Conservation (phyloP, 495 filamentous ascomycete genomes). For the Aspergillus carlsbadensis region DNA sequence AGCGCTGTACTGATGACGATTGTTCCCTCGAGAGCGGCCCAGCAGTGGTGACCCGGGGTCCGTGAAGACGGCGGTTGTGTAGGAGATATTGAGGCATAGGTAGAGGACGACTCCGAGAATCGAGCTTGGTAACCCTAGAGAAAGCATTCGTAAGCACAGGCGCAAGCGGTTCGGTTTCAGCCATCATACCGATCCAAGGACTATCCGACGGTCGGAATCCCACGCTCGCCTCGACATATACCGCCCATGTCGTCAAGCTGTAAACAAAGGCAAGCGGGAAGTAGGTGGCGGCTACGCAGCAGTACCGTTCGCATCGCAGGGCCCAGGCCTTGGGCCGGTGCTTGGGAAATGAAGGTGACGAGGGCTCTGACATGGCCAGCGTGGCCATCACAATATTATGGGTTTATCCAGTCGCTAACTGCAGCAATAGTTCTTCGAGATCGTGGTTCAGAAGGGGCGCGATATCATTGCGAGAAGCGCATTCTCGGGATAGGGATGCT, state of each 20-base stretch:
- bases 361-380: conserved; percentile 40
- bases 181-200: conserved; percentile 64
- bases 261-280: conserved; percentile 91
- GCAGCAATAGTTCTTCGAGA: background rate
- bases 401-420: background rate
- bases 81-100: conserved; percentile 77
- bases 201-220: conserved; percentile 58
- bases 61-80: conserved; percentile 90
- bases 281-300: conserved; percentile 76
- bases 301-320: conserved; percentile 76
- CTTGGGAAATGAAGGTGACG: conserved; percentile 51
- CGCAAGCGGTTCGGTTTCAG: background rate
- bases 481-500: background rate
- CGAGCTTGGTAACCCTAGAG: conserved; percentile 43
- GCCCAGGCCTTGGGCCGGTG: conserved; percentile 60
- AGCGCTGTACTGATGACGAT: conserved; percentile 53
- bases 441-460: background rate
- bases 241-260: conserved; percentile 82
- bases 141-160: conserved; percentile 6
- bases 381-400: conserved; percentile 36
- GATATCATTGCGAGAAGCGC: conserved; percentile 13
- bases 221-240: conserved; percentile 80
- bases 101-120: conserved; percentile 70
- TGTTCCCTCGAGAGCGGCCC: conserved; percentile 25
- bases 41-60: conserved; percentile 73